These are phyloP conservation scores for Hylodesmum podocarpum DNA, from an alignment of 306 rosid species.

Conservation along the genomic window DNA sequence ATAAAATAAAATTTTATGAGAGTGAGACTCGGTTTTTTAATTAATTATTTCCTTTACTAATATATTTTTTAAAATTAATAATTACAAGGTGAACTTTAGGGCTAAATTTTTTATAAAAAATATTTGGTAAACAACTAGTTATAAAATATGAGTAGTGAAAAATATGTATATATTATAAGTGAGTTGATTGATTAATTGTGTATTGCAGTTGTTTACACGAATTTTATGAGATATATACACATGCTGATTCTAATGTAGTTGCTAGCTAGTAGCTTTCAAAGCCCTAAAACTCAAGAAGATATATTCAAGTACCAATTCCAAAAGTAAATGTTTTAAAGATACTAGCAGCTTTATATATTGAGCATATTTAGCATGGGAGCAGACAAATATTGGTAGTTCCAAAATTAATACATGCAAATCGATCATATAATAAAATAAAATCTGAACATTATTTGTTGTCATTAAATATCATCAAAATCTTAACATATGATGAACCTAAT, in stretches of 20 bases:
- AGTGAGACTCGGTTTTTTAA: not conserved
- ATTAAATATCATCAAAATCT: not conserved
- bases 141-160: no score
- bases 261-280: constrained; percentile 20
- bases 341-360: constrained; percentile 18
- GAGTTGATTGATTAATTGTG: no score
- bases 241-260: not conserved
- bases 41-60: not conserved
- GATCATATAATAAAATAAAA: not conserved
- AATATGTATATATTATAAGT: no score
- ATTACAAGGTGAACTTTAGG: not conserved
- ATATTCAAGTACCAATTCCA: constrained; percentile 4
- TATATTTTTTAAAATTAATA: not conserved
- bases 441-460: not conserved
- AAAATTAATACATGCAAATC: not conserved
- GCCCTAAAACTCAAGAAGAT: constrained; percentile 27
- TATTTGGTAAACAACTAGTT: no score
- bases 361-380: not conserved
- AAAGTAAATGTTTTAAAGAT: constrained; percentile 16
- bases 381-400: not conserved
- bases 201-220: no score
- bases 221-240: not conserved
- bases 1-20: not conserved
- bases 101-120: not conserved
- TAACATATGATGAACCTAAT: not conserved